Conservation (phyloP, 73 alveolate species). For the Loxodes magnus region DNA sequence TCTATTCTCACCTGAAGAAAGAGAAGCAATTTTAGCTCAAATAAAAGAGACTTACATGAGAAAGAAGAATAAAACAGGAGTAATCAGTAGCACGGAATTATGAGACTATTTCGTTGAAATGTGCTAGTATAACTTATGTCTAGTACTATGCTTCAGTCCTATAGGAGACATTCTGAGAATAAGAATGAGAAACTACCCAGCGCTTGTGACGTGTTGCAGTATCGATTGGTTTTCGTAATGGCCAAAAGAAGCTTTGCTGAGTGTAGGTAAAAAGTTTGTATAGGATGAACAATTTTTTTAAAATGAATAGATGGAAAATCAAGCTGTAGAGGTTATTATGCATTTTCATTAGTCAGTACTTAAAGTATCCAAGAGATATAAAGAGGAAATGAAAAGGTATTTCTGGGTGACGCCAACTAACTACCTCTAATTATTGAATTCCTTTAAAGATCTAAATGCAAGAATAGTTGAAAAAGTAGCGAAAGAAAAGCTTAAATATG, state of each 20-base stretch:
- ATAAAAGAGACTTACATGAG: too few species aligned
- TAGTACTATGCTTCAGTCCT: constrained; percentile 91
- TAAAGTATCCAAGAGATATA: constrained; percentile 50
- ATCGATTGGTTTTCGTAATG: constrained; percentile 97
- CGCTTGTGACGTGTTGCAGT: constrained; percentile 96
- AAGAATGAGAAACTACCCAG: constrained; percentile 96
- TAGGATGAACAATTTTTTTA: constrained; percentile 25
- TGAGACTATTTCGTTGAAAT: constrained; percentile 44
- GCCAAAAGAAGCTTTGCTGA: constrained; percentile 75
- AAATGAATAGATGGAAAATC: constrained; percentile 35
- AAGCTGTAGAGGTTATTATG: constrained; percentile 45
- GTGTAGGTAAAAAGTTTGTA: constrained; percentile 38
- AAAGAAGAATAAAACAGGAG: constrained; percentile 41
- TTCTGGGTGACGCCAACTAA: constrained; percentile 86
- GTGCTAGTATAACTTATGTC: constrained; percentile 80
- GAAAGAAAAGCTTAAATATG: constrained; percentile 55
- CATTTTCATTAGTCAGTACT: constrained; percentile 82
- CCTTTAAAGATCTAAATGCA: constrained; percentile 54
- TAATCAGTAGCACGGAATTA: constrained; percentile 45
- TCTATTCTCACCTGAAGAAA: constrained; percentile 81
- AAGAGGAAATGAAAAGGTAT: constrained; percentile 73
- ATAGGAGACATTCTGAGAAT: constrained; percentile 91
- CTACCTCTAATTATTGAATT: constrained; percentile 66
- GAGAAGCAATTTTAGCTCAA: constrained; percentile 61
- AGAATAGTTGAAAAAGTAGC: constrained; percentile 66